Conservation (phyloP, 2,329 filamentous ascomycete species). For the Colletotrichum coccodes region DNA sequence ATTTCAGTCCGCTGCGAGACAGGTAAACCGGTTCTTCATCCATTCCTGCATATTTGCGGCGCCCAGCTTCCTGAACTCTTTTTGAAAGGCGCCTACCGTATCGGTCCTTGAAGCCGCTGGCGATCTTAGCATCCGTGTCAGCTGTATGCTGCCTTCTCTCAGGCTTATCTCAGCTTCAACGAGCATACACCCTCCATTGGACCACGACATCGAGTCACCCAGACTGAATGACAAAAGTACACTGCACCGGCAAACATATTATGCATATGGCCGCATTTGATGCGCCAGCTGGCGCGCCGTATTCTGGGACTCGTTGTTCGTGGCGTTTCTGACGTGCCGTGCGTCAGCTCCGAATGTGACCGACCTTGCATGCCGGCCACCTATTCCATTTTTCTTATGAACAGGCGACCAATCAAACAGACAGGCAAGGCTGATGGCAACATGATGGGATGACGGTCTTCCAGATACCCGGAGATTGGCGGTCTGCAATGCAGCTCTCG, state of each 20-base stretch:
- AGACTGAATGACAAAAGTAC: neutral
- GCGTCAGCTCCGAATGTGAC: constrained; percentile 1
- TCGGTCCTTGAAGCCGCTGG: neutral
- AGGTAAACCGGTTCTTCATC: no score
- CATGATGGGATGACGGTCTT: no score
- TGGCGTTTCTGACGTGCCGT: constrained; percentile 3
- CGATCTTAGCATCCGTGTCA: no score
- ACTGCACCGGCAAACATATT: neutral
- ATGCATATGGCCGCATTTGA: neutral
- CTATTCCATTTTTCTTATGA: neutral
- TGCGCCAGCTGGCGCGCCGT: neutral
- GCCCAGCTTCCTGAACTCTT: no score
- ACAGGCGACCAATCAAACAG: neutral
- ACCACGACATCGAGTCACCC: neutral
- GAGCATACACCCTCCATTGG: neutral
- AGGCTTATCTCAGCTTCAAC: constrained; percentile 21
- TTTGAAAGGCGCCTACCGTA: neutral
- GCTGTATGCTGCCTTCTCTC: neutral
- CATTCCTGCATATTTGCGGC: no score
- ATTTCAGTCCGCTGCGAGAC: no score
- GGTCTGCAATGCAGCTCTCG: neutral
- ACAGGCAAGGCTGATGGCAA: neutral
- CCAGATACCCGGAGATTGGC: neutral
- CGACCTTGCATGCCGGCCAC: neutral
- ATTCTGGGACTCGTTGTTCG: neutral